Evolutionary conservation across 257 asterid species (phyloP), one percentile per base, ranked within the genome.

Genomic region (Ligustrum vulgare): DNA sequence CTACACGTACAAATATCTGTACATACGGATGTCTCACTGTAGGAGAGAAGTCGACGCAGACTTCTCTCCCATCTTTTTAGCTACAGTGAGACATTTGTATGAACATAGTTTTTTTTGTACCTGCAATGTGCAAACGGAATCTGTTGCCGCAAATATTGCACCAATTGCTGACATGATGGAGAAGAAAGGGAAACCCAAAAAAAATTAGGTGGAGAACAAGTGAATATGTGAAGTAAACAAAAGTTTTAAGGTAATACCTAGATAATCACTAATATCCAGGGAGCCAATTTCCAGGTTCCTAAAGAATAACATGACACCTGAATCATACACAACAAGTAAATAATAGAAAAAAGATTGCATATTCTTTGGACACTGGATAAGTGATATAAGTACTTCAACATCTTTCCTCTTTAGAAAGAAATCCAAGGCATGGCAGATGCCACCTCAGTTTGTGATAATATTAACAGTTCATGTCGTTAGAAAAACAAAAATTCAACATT

Each of bases 41-140:
- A n/a, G n/a, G n/a, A n/a, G n/a, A n/a, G n/a, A n/a, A n/a, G n/a
- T n/a, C n/a, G n/a, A n/a, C n/a, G n/a, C n/a, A n/a, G n/a, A n/a
- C n/a, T n/a, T n/a, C n/a, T n/a, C n/a, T n/a, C n/a, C n/a, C n/a
- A n/a, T n/a, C n/a, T n/a, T n/a, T n/a, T n/a, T n/a, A n/a, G n/a
- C n/a, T n/a, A n/a, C n/a, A n/a, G n/a, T n/a, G n/a, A n/a, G n/a
- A n/a, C n/a, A n/a, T n/a, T n/a, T n/a, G n/a, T n/a, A n/a, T n/a
- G n/a, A n/a, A n/a, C n/a, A n/a, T n/a, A n/a, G n/a, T n/a, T 65
- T 16, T 54, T 72, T 10, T 31, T 63, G 49, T 78, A 82, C 89
- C 86, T 82, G 87, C 85, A 85, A 82, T 32, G 89, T 85, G 81
- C 89, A 85, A 45, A 85, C 86, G 67, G 89, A 85, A 80, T 85